phyloP scores from a whole-genome alignment of 1,284 basidiomycete species.

The Tylopilus sp. region DNA sequence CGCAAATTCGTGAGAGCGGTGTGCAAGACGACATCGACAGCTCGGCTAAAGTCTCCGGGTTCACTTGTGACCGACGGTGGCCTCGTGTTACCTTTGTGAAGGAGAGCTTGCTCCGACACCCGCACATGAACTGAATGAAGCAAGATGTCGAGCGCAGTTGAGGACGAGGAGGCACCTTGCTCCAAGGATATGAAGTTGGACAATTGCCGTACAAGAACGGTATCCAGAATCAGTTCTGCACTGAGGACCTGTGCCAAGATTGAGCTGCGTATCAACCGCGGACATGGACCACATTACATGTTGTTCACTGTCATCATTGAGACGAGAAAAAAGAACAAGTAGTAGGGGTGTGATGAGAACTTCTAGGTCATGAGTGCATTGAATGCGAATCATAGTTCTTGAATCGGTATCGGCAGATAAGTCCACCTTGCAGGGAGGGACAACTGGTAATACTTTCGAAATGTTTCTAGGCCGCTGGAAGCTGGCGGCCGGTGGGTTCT shows the following conservation, averaged over 20 bases:
- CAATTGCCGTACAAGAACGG: slow-evolving; percentile 40
- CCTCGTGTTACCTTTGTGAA: slow-evolving; percentile 6
- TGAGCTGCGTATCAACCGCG: slow-evolving; percentile 7
- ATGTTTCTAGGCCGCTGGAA: slow-evolving; percentile 10
- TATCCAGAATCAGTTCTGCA: slow-evolving; percentile 48
- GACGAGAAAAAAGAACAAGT: slow-evolving; percentile 33
- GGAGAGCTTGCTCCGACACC: slow-evolving; percentile 25
- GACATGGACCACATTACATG: slow-evolving; percentile 33
- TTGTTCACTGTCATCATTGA: slow-evolving; percentile 43
- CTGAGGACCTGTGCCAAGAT: slow-evolving; percentile 33
- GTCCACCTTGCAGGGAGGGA: slow-evolving; percentile 4
- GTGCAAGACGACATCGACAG: slow-evolving; percentile 21
- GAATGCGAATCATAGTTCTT: slow-evolving; percentile 21
- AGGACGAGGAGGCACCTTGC: neutral
- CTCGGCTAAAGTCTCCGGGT: slow-evolving; percentile 1
- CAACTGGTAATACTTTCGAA: slow-evolving; percentile 2
- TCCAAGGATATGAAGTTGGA: slow-evolving; percentile 24
- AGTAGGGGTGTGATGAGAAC: slow-evolving; percentile 46
- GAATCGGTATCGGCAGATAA: slow-evolving; percentile 1
- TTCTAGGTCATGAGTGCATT: slow-evolving; percentile 33
- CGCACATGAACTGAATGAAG: slow-evolving; percentile 25
- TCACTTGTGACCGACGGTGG: slow-evolving; percentile 3
- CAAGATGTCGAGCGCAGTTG: slow-evolving; percentile 20
- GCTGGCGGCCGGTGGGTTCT: slow-evolving; percentile 14
- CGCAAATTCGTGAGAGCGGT: slow-evolving; percentile 18